A percentile compares a stretch with the other conserved stretches of the same genome.
These are phyloP conservation scores for Smallanthus sonchifolius DNA, from an alignment of 129 eudicot species.

Conservation along the genomic window DNA sequence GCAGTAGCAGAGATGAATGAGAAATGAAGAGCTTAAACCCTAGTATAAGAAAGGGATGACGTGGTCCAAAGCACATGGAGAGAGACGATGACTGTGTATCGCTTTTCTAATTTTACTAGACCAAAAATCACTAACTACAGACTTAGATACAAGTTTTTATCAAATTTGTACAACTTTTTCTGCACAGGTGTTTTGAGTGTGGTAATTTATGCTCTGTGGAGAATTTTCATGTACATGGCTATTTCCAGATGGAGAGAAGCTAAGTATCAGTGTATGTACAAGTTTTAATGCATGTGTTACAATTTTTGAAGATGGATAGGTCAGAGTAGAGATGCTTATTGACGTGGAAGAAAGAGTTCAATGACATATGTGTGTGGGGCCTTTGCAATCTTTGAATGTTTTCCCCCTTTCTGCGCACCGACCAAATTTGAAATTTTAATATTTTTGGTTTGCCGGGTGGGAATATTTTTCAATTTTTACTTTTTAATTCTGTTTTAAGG, in stretches of 20 bases:
- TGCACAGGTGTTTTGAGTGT: background rate
- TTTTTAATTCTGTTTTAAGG: too few relatives aligned
- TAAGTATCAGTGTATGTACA: background rate
- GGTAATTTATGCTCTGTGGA: background rate
- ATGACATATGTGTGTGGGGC: background rate
- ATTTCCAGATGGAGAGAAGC: background rate
- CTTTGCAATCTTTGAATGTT: background rate
- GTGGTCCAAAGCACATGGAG: slow-evolving; percentile 41
- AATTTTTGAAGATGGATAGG: background rate
- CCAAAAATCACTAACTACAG: background rate
- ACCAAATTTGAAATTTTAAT: background rate
- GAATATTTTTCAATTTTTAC: background rate
- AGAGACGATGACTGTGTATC: slow-evolving; percentile 28
- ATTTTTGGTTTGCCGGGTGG: background rate
- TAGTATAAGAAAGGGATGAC: slow-evolving; percentile 19
- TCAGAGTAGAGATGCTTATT: background rate
- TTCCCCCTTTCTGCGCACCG: background rate
- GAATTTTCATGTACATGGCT: background rate
- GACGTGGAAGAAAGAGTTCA: background rate
- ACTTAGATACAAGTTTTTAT: background rate
- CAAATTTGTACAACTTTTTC: background rate
- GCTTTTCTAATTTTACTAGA: slow-evolving; percentile 15
- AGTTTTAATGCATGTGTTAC: background rate
- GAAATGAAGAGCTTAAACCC: slow-evolving; percentile 37
- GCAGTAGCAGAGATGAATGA: too few relatives aligned